phyloP scores from a whole-genome alignment of 2,329 filamentous ascomycete species.

The Pyrenophora tritici-repentis region DNA sequence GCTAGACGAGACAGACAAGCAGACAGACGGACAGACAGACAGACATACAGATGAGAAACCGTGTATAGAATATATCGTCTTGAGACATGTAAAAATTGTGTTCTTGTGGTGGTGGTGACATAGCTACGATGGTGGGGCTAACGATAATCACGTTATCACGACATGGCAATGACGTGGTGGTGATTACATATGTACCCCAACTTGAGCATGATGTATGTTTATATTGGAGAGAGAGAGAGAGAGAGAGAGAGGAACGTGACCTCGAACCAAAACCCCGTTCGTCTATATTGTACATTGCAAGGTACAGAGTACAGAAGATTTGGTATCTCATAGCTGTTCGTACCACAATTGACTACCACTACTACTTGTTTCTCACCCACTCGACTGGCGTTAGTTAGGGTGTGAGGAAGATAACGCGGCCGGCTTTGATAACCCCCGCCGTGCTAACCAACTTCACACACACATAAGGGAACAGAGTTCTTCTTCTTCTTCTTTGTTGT shows the following conservation, averaged over 20 bases:
- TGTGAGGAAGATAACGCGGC: slow-evolving; percentile 5
- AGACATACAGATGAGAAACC: slow-evolving; percentile 2
- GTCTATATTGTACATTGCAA: slow-evolving; percentile 50
- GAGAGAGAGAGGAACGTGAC: too few species aligned
- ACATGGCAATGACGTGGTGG: too few species aligned
- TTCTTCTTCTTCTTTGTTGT: not conserved
- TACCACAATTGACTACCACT: slow-evolving; percentile 25
- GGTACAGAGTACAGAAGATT: slow-evolving; percentile 48
- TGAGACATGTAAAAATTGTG: not conserved
- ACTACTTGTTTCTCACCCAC: slow-evolving; percentile 14
- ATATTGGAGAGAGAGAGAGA: slow-evolving; percentile 24
- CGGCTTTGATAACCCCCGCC: slow-evolving; percentile 27
- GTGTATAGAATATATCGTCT: slow-evolving; percentile 26
- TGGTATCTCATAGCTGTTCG: slow-evolving; percentile 27
- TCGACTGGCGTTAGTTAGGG: slow-evolving; percentile 6
- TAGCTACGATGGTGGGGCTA: too few species aligned
- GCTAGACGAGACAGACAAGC: not conserved
- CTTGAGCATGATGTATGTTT: slow-evolving; percentile 27
- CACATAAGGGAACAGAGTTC: slow-evolving; percentile 22
- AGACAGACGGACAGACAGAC: not conserved
- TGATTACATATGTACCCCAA: not conserved
- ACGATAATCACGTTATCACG: too few species aligned
- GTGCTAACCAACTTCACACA: slow-evolving; percentile 28
- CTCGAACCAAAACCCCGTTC: slow-evolving; percentile 24
- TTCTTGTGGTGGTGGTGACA: not conserved